Evolutionary conservation across 2,329 filamentous ascomycete genomes (phyloP), one percentile per base, ranked within the genome.

Genomic region (Aureobasidium sp.): DNA sequence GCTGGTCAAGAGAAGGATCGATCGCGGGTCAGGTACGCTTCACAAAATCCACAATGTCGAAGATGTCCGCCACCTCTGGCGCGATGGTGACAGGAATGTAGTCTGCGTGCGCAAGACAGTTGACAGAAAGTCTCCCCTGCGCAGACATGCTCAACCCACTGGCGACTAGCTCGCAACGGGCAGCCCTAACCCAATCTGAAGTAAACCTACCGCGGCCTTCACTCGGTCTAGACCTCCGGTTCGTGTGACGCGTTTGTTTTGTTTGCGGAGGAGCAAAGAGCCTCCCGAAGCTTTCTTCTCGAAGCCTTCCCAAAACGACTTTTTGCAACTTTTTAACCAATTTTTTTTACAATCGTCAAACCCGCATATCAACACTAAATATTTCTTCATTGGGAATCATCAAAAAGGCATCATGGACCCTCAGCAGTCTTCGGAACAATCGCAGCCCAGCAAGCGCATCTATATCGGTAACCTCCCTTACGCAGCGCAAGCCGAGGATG

Each of bases 391-490:
- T 25, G 31, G n/a, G 3, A 35, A 21, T 45, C 10, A 27, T 33
- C 19, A 3, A 17, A 45, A 27, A 6, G 29, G 21, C 33, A 40
- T 40, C 25, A 60, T 60, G 46, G 58, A 60, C 27, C 49, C 45
- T 13, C 47, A 51, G 15, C 46, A 53, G 25, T 29, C 38, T 29
- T 35, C 23, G 27, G 49, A 54, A 13, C 35, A 38, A 9, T 29
- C 23, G 33, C 45, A 21, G 25, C 49, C 49, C 21, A 58, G 60
- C 53, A 61, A 61, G 60, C 51, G 60, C 29, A 57, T 83, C 5
- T 82, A 82, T 64, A 75, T 83, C 13, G 81, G 80, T 60, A 82
- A 81, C 63, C 73, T 83, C 67, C 76, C 79, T 0, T 83, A 82
- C 66, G 76, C 76, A 54, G 80, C 79, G n/a, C 79, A 79, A 66